Percentiles rank a stretch among this genome's conserved stretches.
These are phyloP conservation scores for Pythium sukuiense DNA, from an alignment of 352 stramenopile species.

Conservation along the genomic window DNA sequence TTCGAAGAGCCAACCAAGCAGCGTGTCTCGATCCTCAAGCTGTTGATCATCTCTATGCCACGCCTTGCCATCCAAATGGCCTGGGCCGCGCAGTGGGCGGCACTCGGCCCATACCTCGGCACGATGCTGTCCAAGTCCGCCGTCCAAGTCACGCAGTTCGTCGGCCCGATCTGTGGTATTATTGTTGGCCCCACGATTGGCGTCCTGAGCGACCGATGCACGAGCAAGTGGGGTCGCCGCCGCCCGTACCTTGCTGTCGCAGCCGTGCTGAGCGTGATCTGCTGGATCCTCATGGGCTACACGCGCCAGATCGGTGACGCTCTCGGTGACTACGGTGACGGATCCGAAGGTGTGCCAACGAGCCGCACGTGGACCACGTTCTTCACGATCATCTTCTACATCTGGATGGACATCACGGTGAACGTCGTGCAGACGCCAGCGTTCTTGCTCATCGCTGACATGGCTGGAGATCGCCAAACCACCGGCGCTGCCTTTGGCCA, in stretches of 20 bases:
- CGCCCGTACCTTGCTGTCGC: neutral
- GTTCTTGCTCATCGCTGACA: constrained; percentile 35
- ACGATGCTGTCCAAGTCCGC: constrained; percentile 45
- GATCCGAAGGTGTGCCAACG: constrained; percentile 28
- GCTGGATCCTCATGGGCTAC: constrained; percentile 19
- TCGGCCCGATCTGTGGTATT: constrained; percentile 48
- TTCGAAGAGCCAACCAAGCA: neutral
- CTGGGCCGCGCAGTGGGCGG: constrained; percentile 52
- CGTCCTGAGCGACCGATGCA: constrained; percentile 44
- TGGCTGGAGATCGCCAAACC: neutral
- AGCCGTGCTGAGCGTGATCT: neutral
- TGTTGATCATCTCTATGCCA: constrained; percentile 55
- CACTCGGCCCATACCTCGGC: constrained; percentile 50
- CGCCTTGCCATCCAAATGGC: constrained; percentile 47
- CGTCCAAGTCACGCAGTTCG: constrained; percentile 55
- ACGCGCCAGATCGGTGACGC: constrained; percentile 44
- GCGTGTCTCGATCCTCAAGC: constrained; percentile 27
- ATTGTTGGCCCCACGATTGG: constrained; percentile 46
- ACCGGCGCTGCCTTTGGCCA: neutral
- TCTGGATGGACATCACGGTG: constrained; percentile 60
- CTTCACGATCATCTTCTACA: constrained; percentile 54
- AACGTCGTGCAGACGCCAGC: constrained; percentile 45
- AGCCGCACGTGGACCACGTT: constrained; percentile 45
- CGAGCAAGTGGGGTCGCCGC: constrained; percentile 22
- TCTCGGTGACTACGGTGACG: constrained; percentile 39